Conservation (phyloP, 495 filamentous ascomycete genomes). For the Penicillium canescens region DNA sequence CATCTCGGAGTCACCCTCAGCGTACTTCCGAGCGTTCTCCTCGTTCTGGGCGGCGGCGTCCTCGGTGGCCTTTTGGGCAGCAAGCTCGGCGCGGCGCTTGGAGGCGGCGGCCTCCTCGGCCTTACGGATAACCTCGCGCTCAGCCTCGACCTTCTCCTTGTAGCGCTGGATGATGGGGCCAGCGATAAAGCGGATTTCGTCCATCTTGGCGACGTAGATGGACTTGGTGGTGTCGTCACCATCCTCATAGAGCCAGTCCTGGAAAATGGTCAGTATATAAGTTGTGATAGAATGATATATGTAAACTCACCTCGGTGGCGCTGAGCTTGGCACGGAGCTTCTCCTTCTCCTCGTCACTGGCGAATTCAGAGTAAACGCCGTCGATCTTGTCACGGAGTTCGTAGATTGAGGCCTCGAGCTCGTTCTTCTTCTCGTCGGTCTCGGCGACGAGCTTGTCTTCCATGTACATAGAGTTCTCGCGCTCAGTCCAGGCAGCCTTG, state of each 20-base stretch:
- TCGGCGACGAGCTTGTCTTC: slow-evolving; percentile 98
- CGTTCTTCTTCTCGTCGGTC: slow-evolving; percentile 99
- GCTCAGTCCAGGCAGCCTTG: slow-evolving; percentile 71
- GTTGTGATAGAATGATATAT: not conserved
- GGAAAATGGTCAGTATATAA: slow-evolving; percentile 15
- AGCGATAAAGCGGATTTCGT: slow-evolving; percentile 88
- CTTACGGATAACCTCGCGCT: slow-evolving; percentile 75
- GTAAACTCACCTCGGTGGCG: slow-evolving; percentile 71
- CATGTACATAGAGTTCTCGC: slow-evolving; percentile 88
- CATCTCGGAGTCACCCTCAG: slow-evolving; percentile 35
- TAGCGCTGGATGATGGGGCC: slow-evolving; percentile 93
- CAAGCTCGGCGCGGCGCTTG: slow-evolving; percentile 75
- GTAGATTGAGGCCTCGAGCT: slow-evolving; percentile 96
- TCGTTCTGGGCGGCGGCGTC: slow-evolving; percentile 31
- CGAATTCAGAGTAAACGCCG: slow-evolving; percentile 83
- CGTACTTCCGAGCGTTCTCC: slow-evolving; percentile 35
- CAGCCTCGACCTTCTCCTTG: slow-evolving; percentile 89
- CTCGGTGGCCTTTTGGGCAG: slow-evolving; percentile 55
- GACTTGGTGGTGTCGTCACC: slow-evolving; percentile 95
- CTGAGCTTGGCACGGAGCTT: slow-evolving; percentile 80
- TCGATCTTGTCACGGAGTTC: slow-evolving; percentile 92
- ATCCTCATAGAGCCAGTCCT: slow-evolving; percentile 99
- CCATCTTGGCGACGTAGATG: slow-evolving; percentile 89
- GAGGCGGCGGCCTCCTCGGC: slow-evolving; percentile 80
- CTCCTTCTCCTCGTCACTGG: slow-evolving; percentile 88